Conservation (phyloP, 1,284 basidiomycete genomes). For the Xerocomus minutiporus region DNA sequence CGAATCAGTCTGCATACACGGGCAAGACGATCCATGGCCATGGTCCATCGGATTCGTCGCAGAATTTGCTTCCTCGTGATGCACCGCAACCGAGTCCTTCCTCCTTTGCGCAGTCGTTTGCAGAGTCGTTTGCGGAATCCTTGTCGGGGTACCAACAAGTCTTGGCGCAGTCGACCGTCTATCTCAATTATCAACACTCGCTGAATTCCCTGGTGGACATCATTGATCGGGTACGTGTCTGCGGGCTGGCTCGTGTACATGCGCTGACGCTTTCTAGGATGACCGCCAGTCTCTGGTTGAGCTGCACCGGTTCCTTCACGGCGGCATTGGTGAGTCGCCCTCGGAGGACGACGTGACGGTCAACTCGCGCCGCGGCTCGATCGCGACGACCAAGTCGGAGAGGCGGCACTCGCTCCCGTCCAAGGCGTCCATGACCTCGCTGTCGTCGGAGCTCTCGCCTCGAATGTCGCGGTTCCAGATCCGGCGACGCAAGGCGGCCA, state of each 20-base stretch:
- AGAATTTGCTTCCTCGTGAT: constrained; percentile 40
- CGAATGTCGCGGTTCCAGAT: constrained; percentile 52
- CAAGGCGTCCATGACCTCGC: constrained; percentile 55
- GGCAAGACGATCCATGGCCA: constrained; percentile 42
- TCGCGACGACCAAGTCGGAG: constrained; percentile 44
- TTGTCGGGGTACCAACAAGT: constrained; percentile 18
- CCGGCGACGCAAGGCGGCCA: constrained; percentile 68
- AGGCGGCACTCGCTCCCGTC: constrained; percentile 69
- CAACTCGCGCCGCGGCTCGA: constrained; percentile 24
- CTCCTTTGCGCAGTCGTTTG: constrained; percentile 17
- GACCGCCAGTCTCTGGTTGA: constrained; percentile 68
- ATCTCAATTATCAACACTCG: constrained; percentile 72
- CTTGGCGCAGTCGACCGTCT: constrained; percentile 45
- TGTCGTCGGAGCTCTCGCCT: constrained; percentile 47
- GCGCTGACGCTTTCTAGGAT: constrained; percentile 43
- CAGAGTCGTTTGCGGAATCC: constrained; percentile 18
- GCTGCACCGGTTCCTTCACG: constrained; percentile 63
- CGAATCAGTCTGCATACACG: constrained; percentile 48
- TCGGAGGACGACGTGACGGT: constrained; percentile 24
- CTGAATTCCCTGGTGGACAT: constrained; percentile 72
- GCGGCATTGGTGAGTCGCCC: constrained; percentile 23
- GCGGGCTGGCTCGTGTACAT: neutral
- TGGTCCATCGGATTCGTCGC: constrained; percentile 54
- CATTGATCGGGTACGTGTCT: constrained; percentile 58
- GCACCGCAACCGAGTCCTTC: constrained; percentile 20